These are phyloP conservation scores for Hagleromyces aurorensis DNA, from an alignment of 805 yeast genomes.

Conservation along the genomic window DNA sequence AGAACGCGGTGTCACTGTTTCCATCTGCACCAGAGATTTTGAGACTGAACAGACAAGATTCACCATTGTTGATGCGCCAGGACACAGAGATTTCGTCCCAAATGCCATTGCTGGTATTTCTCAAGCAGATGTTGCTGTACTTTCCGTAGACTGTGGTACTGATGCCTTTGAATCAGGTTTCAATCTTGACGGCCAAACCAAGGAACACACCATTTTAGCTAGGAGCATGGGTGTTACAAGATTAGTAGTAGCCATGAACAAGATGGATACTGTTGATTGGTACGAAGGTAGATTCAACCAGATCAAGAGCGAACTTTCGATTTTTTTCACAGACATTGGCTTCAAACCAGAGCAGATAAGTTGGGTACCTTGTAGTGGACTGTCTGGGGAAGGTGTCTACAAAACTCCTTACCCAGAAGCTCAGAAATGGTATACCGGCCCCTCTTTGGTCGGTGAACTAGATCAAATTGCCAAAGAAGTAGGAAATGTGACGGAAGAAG, in stretches of 20 bases:
- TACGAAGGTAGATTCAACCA: slow-evolving; percentile 85
- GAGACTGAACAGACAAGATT: slow-evolving; percentile 92
- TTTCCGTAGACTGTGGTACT: slow-evolving; percentile 93
- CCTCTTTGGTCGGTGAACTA: slow-evolving; percentile 53
- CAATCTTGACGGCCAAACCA: slow-evolving; percentile 96
- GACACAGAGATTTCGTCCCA: slow-evolving; percentile 96
- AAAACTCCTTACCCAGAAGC: slow-evolving; percentile 47
- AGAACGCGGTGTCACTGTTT: slow-evolving; percentile 97
- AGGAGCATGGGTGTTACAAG: slow-evolving; percentile 94
- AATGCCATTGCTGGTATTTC: slow-evolving; percentile 99
- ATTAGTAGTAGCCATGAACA: slow-evolving; percentile 82
- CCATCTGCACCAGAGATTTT: slow-evolving; percentile 93
- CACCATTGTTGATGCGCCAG: slow-evolving; percentile 98
- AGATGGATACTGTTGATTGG: slow-evolving; percentile 87
- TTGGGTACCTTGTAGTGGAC: slow-evolving; percentile 93
- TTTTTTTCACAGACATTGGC: slow-evolving; percentile 74
- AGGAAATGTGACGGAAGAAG: slow-evolving; percentile 11
- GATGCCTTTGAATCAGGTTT: slow-evolving; percentile 99
- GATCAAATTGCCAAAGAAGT: slow-evolving; percentile 37
- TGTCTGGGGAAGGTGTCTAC: slow-evolving; percentile 89
- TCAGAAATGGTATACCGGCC: slow-evolving; percentile 15
- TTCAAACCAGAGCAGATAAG: slow-evolving; percentile 68
- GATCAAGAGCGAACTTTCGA: slow-evolving; percentile 73
- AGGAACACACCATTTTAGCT: slow-evolving; percentile 94
- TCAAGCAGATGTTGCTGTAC: slow-evolving; percentile 95